Evolutionary conservation across 441 rosid genomes (phyloP).

Genomic region (Erysimum cheiri): DNA sequence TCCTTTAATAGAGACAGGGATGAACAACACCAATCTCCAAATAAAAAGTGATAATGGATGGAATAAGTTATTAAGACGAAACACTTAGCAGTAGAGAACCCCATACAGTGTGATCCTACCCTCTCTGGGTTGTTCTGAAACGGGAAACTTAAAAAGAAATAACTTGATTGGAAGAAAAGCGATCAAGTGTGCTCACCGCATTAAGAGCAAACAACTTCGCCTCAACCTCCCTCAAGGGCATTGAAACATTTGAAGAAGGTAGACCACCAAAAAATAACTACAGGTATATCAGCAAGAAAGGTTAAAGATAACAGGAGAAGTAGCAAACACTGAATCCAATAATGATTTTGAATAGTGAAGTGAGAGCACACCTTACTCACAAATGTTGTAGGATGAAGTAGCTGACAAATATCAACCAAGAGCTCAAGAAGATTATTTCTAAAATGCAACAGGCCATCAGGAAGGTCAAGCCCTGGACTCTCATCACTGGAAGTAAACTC

Average conservation of each 20-base stretch:
- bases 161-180: constrained; percentile 24
- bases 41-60: neutral
- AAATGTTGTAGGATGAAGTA: constrained; percentile 69
- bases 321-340: constrained; percentile 11
- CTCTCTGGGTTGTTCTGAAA: constrained; percentile 5
- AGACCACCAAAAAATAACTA: constrained; percentile 77
- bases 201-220: constrained; percentile 80
- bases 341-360: constrained; percentile 26
- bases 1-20: constrained; percentile 26
- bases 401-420: constrained; percentile 92
- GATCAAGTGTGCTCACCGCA: constrained; percentile 61
- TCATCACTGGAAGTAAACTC: constrained; percentile 73
- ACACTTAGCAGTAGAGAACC: neutral
- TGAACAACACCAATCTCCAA: constrained; percentile 1
- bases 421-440: constrained; percentile 91
- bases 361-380: constrained; percentile 72
- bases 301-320: neutral
- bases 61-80: neutral
- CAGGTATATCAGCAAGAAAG: constrained; percentile 39
- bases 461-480: constrained; percentile 66
- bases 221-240: constrained; percentile 90
- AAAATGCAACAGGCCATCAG: constrained; percentile 86
- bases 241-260: constrained; percentile 60
- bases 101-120: constrained; percentile 3
- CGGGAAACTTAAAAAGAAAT: constrained; percentile 30